Evolutionary conservation across 208 protist genomes (phyloP).

Genomic region (Vickermania ingenoplastis): DNA sequence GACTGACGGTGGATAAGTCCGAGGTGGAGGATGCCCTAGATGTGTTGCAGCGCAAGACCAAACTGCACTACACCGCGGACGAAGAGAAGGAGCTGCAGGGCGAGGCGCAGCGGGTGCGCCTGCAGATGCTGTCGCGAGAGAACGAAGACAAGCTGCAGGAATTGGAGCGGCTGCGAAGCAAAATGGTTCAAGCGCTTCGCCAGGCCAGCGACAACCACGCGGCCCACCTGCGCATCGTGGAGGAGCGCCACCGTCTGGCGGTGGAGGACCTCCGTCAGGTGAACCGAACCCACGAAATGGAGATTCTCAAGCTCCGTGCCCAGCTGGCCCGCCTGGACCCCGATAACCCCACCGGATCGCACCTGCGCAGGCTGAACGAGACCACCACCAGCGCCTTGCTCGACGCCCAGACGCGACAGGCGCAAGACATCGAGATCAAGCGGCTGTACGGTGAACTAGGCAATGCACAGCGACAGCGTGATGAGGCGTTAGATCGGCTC

Average conservation of each 20-base stretch:
- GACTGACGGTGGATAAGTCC: conserved; percentile 7
- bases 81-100: conserved; percentile 20
- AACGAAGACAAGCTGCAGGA: conserved; percentile 64
- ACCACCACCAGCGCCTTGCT: conserved; percentile 49
- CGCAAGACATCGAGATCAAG: conserved; percentile 68
- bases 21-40: conserved; percentile 16
- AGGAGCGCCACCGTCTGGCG: conserved; percentile 60
- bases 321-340: conserved; percentile 53
- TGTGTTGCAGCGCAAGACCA: conserved; percentile 11
- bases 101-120: conserved; percentile 32
- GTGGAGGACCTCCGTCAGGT: conserved; percentile 48
- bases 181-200: conserved; percentile 60
- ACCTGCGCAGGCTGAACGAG: conserved; percentile 1
- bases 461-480: conserved; percentile 43
- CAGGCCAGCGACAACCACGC: conserved; percentile 66
- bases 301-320: conserved; percentile 54
- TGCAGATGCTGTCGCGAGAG: conserved; percentile 42
- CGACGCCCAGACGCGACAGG: conserved; percentile 52
- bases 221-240: conserved; percentile 63
- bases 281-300: conserved; percentile 53
- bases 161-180: conserved; percentile 49
- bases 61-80: conserved; percentile 13
- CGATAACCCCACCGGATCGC: conserved; percentile 11
- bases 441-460: conserved; percentile 59
- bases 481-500: conserved; percentile 58